A percentile compares a stretch with the other conserved stretches of the same genome.
phyloP scores from a whole-genome alignment of 2,329 filamentous ascomycete species.

The Xylaria sp. region DNA sequence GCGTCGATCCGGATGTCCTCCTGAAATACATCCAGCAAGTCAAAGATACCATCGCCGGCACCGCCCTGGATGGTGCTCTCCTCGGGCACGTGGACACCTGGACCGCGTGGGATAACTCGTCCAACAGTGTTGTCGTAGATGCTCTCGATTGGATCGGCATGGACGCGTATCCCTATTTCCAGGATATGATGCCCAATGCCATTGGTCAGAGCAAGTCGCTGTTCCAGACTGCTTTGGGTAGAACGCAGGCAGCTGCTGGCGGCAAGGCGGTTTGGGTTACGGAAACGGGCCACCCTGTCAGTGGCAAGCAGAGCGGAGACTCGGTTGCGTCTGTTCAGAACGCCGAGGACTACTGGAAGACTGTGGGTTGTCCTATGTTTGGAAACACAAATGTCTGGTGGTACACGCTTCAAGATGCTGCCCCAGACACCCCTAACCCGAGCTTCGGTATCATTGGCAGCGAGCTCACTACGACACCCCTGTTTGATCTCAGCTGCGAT shows the following conservation, averaged over 20 bases:
- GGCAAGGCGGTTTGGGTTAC: slow-evolving; percentile 86
- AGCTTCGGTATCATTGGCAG: slow-evolving; percentile 76
- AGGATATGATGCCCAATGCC: slow-evolving; percentile 73
- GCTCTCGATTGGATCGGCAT: slow-evolving; percentile 83
- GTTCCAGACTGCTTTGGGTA: slow-evolving; percentile 74
- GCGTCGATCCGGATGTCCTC: slow-evolving; percentile 70
- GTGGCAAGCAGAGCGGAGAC: slow-evolving; percentile 69
- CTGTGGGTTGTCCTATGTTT: slow-evolving; percentile 78
- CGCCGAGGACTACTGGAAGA: slow-evolving; percentile 82
- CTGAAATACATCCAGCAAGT: slow-evolving; percentile 77
- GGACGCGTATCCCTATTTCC: slow-evolving; percentile 88
- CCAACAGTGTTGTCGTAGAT: slow-evolving; percentile 76
- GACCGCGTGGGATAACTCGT: slow-evolving; percentile 79
- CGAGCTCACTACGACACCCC: slow-evolving; percentile 63
- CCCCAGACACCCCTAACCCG: slow-evolving; percentile 68
- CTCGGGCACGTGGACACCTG: slow-evolving; percentile 92
- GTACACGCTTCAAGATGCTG: slow-evolving; percentile 79
- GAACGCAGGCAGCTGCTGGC: slow-evolving; percentile 67
- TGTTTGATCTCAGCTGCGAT: slow-evolving; percentile 72
- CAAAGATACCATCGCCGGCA: slow-evolving; percentile 71
- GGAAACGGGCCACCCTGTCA: slow-evolving; percentile 88
- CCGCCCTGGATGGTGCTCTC: slow-evolving; percentile 65
- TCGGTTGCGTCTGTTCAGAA: slow-evolving; percentile 74
- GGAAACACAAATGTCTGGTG: slow-evolving; percentile 74
- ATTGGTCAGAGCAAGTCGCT: slow-evolving; percentile 72